Conservation (phyloP, 2,329 filamentous ascomycete genomes). For the Anisogramma anomala region DNA sequence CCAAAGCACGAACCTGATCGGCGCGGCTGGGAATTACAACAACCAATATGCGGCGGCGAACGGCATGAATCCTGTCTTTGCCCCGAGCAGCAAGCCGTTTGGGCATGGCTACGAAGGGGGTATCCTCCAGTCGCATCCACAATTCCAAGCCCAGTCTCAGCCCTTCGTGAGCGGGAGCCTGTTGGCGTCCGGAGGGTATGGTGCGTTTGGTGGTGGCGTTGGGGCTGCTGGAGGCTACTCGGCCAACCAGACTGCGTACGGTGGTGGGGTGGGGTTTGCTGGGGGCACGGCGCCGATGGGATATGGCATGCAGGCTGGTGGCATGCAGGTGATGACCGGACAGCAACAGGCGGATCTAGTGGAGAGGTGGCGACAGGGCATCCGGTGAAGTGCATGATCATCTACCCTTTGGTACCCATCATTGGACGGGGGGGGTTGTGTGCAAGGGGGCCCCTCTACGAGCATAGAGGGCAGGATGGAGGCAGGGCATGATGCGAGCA, state of each 20-base stretch:
- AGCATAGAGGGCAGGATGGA: background rate
- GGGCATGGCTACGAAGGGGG: constrained; percentile 11
- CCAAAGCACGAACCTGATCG: constrained; percentile 9
- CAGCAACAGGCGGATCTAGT: constrained; percentile 22
- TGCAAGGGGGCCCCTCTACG: background rate
- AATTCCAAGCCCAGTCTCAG: constrained; percentile 2
- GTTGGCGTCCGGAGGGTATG: constrained; percentile 4
- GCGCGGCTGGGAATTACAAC: constrained; percentile 13
- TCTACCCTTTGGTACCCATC: background rate
- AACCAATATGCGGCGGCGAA: constrained; percentile 5
- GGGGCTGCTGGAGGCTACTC: constrained; percentile 8
- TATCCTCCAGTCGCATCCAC: constrained; percentile 12
- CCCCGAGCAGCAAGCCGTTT: constrained; percentile 7
- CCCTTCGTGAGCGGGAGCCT: constrained; percentile 11
- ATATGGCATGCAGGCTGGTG: constrained; percentile 15
- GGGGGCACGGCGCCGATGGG: constrained; percentile 10
- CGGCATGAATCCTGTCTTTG: constrained; percentile 11
- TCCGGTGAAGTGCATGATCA: constrained; percentile 9
- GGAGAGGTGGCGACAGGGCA: constrained; percentile 25
- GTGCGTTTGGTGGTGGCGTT: constrained; percentile 9
- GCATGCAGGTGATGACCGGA: constrained; percentile 9
- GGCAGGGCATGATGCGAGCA: background rate
- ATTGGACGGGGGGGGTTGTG: background rate
- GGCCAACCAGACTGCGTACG: constrained; percentile 11
- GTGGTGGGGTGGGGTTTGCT: constrained; percentile 7